Base-by-base conservation (phyloP, 1,284 basidiomycete genomes). In the Ceratobasidium sp. region DNA sequence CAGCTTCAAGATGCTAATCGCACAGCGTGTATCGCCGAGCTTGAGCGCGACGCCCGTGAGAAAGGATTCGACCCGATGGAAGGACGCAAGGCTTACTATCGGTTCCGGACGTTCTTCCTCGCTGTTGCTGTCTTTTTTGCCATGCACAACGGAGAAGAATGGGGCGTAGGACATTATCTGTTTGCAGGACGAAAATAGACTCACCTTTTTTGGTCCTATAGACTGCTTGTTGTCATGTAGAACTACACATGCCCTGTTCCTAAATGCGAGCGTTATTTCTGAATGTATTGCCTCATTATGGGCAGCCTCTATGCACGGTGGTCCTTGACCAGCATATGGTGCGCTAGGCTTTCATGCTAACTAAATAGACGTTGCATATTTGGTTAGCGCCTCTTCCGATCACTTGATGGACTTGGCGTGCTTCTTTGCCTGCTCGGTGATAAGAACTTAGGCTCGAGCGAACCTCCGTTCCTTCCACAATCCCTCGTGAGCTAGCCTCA, bases 51-150 rank as follows among this genome's bases (percentile, higher is more conserved):
- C 77, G 88, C 89, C 2, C 82, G 84, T 32, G 82, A 82, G 6
- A 88, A 88, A 71, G 88, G 88, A 0, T 81, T 87, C 19, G 79
- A 83, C 43, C 83, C 84, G 32, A 85, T 85, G 43, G 90, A 92
- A 79, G 92, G 88, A 0, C 84, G 84, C 40, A 91, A 91, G 82
- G 87, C 87, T 22, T 93, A 91, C 80, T 88, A 90, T 77, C 88
- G 90, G 76, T 92, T 92, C 82, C 84, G 91, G 25, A 90, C 93
- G 44, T 94, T 94, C 82, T 94, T 92, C 81, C 87, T 94, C 81
- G 91, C 92, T 17, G 92, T 91, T 79, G 90, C 91, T 5, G 92
- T 93, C 81, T 86, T 94, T 78, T 95, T 94, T 82, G 90, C 85
- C 6, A 85, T 91, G 82, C 87, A 92, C 79, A 82, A 82, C 5